Conservation (phyloP, 495 filamentous ascomycete genomes). For the Aspergillus mulundensis region DNA sequence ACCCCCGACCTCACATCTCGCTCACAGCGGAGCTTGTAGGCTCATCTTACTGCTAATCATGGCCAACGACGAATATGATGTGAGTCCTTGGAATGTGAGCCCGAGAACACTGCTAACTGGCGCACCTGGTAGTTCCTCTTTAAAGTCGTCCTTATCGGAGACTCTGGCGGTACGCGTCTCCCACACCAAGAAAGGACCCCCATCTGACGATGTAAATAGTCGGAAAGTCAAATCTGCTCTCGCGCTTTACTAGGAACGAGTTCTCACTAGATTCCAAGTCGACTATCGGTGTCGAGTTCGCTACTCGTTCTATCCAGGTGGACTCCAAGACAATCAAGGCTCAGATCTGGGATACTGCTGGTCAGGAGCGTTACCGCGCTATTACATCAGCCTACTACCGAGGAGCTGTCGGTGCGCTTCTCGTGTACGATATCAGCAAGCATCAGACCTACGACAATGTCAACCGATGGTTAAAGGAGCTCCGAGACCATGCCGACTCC, state of each 20-base stretch:
- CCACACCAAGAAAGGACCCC: too few species aligned
- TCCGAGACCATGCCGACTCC: slow-evolving; percentile 94
- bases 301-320: slow-evolving; percentile 97
- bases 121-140: slow-evolving; percentile 79
- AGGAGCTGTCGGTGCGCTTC: slow-evolving; percentile 92
- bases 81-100: slow-evolving; percentile 47
- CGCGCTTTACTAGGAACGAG: slow-evolving; percentile 99
- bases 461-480: slow-evolving; percentile 97
- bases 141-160: slow-evolving; percentile 55
- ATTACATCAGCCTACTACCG: slow-evolving; percentile 99
- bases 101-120: slow-evolving; percentile 13
- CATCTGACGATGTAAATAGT: slow-evolving; percentile 37
- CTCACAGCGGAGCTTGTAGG: slow-evolving; percentile 18
- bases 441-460: slow-evolving; percentile 99
- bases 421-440: slow-evolving; percentile 99
- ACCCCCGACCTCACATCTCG: slow-evolving; percentile 11
- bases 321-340: slow-evolving; percentile 99
- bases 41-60: slow-evolving; percentile 46
- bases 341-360: slow-evolving; percentile 99
- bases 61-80: slow-evolving; percentile 99
- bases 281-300: slow-evolving; percentile 99
- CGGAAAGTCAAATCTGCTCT: slow-evolving; percentile 99
- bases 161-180: neutral
- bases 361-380: slow-evolving; percentile 97
- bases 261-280: slow-evolving; percentile 99